Base-by-base conservation (phyloP, 2,329 filamentous ascomycete species). In the Talaromyces sp. region DNA sequence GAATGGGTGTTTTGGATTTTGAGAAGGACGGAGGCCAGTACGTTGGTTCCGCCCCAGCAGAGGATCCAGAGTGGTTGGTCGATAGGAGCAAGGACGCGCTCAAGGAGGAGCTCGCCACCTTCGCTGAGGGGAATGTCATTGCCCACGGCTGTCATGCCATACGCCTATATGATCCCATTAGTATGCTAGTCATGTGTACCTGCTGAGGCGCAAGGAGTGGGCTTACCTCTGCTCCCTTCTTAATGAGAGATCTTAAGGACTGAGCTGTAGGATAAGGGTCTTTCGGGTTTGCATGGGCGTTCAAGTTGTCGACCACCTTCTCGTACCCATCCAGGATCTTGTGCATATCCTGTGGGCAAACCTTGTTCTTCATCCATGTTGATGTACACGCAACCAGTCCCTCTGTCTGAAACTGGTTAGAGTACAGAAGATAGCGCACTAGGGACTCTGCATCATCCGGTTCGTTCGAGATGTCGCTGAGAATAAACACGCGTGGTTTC, bases 1-100 rank as follows among this genome's bases (percentile, higher is more conserved):
- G 51, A 50, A 39, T 57, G 44, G 5, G 53, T 52, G 3, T 49
- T 44, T 9, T 57, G 51, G 39, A 67, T 71, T 14, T 75, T 67
- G 24, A 74, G 63, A 9, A 83, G 69, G 1, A 76, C 78, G 48
- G 80, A 75, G 3, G 80, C 81, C 3, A 83, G 74, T 1, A 77
- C 75, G 52, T 82, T 83, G 22, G 77, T 75, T 14, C 81, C 81
- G 11, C 80, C 80, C 81, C 80, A 83, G 59, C 72, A 71, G 1
- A 82, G 71, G 4, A 82, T 68, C 78, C 80, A 83, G 4, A 83
- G 71, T 3, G 79, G 78, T 9, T 77, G 68, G 1, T 68, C 65
- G 1, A 69, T 73, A 16, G 68, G 63, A 22, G 74, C 59, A 29
- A 54, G 32, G 1, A 80, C 71, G 4, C 70, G 68, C 3, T 74